Percentiles rank a stretch among this genome's conserved stretches.
These are phyloP conservation scores for Apostasia ramifera DNA, from an alignment of 106 monocot genomes.

Conservation along the genomic window DNA sequence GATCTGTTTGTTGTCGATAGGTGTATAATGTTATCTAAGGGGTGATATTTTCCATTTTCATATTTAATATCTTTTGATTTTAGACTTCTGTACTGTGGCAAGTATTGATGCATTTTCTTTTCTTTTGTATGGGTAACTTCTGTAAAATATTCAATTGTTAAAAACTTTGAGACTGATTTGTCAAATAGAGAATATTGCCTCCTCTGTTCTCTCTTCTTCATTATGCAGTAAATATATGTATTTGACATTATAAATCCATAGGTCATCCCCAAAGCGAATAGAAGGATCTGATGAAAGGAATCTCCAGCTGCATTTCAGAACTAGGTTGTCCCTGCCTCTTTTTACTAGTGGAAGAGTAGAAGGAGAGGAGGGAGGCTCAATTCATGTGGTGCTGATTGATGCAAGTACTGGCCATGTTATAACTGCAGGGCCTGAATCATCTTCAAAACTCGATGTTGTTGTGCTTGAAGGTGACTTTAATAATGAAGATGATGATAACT, in stretches of 20 bases:
- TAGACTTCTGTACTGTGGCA: too few species aligned
- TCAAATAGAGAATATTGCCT: too few species aligned
- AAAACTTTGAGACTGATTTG: too few species aligned
- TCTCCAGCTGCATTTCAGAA: conserved; percentile 33
- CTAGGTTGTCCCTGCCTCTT: conserved; percentile 30
- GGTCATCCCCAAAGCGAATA: conserved; percentile 31
- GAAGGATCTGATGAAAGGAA: conserved; percentile 45
- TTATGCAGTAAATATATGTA: too few species aligned
- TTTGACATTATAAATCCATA: not conserved
- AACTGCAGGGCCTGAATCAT: conserved; percentile 32
- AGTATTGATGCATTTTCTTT: too few species aligned
- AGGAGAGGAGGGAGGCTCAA: conserved; percentile 37
- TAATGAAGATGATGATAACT: conserved; percentile 36
- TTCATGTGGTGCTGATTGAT: conserved; percentile 50
- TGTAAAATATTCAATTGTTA: too few species aligned
- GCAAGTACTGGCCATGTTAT: conserved; percentile 21
- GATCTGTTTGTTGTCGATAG: too few species aligned
- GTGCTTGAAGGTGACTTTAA: conserved; percentile 33
- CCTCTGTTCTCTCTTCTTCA: not conserved
- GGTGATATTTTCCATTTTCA: too few species aligned
- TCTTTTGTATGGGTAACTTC: too few species aligned
- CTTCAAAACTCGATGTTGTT: conserved; percentile 30
- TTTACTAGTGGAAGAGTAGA: conserved; percentile 42
- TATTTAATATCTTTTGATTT: too few species aligned
- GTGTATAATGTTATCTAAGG: too few species aligned